Base-by-base conservation (phyloP, 208 protist genomes). In the Porcisia hertigi region DNA sequence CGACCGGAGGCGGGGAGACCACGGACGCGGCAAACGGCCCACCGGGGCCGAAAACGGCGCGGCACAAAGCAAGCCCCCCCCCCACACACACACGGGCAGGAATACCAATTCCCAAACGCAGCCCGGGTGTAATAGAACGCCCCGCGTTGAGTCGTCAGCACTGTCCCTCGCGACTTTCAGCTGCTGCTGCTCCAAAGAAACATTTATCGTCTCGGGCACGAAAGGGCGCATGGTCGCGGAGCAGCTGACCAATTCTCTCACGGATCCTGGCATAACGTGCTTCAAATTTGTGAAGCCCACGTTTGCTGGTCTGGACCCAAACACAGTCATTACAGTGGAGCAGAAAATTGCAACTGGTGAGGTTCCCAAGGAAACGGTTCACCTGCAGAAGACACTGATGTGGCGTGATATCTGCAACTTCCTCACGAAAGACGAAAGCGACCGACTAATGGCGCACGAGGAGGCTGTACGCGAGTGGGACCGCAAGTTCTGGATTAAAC, bases 321-420 rank as follows among this genome's bases (percentile, higher is more conserved):
- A 59, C 36, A 67, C 85, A 3, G 76, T 65, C 39, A 67, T 82
- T 45, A 77, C 57, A 7, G 43, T 72, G 2, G 60, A 77, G 67
- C 65, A 73, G 25, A 69, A 9, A 59, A 85, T 65, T n/a, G 85
- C 47, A 73, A 76, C 70, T 3, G 73, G 87, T 43, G 77, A 76
- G 64, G 85, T 91, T 58, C 73, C 85, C 9, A 63, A 82, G 25
- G 87, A 92, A 53, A 78, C 83, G 6, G 81, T 81, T 3, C 75
- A 80, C 55, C 52, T 75, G 60, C 85, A 92, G 82, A 83, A 90
- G 57, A 77, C 79, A 9, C 80, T 85, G 69, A 91, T 94, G 82
- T 89, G 89, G 84, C 83, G 83, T 23, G 73, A 94, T 67, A 80
- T 92, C 36, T 62, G 69, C 3, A 71, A 79, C 49, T 75, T 66